A percentile compares a stretch with the other conserved stretches of the same genome.
These are phyloP conservation scores for Trebouxia sp. DNA, from an alignment of 139 green algal species.

Conservation along the genomic window DNA sequence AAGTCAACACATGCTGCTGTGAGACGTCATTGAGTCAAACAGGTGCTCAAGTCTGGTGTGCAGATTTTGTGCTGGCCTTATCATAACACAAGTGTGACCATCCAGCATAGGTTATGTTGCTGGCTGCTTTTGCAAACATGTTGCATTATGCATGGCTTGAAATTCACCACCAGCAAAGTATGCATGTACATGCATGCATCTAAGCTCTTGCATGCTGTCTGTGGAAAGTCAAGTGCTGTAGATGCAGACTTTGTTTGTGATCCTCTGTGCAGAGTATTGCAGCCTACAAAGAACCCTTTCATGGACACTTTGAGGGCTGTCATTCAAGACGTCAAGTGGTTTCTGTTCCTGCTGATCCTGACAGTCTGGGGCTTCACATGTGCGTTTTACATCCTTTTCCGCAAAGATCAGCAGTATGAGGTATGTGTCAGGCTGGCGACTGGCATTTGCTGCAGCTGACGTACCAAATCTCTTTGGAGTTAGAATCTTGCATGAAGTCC, in stretches of 20 bases:
- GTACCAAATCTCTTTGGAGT: too few relatives aligned
- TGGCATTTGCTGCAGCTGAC: too few relatives aligned
- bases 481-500: too few relatives aligned
- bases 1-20: too few relatives aligned
- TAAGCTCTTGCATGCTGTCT: neutral
- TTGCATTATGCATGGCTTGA: neutral
- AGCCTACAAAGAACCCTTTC: conserved; percentile 42
- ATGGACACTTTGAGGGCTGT: conserved; percentile 41
- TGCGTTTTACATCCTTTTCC: conserved; percentile 62
- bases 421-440: too few relatives aligned
- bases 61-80: neutral
- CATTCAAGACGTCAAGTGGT: conserved; percentile 39
- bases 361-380: conserved; percentile 30
- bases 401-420: conserved; percentile 42
- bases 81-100: neutral
- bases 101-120: neutral
- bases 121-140: neutral
- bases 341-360: conserved; percentile 40
- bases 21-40: too few relatives aligned
- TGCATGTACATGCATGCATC: neutral
- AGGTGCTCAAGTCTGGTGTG: neutral
- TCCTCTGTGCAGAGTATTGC: conserved; percentile 30
- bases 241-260: neutral
- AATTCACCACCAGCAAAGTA: neutral
- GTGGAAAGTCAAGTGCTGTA: neutral